Base-by-base conservation (phyloP, 768 basidiomycete species). In the Pleurotus citrinopileatus region DNA sequence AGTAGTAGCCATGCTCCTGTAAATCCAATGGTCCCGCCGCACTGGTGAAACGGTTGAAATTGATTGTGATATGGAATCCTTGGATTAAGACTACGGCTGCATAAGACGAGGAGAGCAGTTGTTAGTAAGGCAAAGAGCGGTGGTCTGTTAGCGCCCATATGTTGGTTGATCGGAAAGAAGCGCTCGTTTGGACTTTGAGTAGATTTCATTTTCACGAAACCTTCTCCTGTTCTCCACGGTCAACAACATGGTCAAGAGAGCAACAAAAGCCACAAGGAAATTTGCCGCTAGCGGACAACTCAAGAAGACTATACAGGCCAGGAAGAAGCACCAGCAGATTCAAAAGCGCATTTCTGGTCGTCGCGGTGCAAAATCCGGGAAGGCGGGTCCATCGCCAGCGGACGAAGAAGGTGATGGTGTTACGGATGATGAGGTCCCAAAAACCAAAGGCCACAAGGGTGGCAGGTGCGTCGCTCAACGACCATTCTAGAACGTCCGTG, bases 201-300 rank as follows among this genome's bases (percentile, higher is more conserved):
- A 34, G n/a, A 34, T 34, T 34, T 34, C 32, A n/a, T n/a, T n/a
- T n/a, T n/a, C n/a, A n/a, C n/a, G 19, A 25, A 10, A 43, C 27
- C 10, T 32, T 15, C 38, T 40, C 38, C 38, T 40, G 38, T 40
- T 40, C 13, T 32, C 29, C 27, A 8, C 19, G 12, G 12, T 47
- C 38, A 42, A 17, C 36, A 55, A 32, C 20, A 78, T 77, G 77
- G 75, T 71, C 9, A 75, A 71, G 61, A 92, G 89, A 60, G 81
- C 84, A 17, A 72, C 81, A 34, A 95, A 95, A 70, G 82, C 91
- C 0, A 88, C 89, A 9, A 85, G 87, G 65, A 94, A 95, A 72
- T 95, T 95, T 61, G 89, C 87, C 7, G 76, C 90, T 3, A 92
- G 89, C 55, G 95, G 95, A 1, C 86, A 89, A 64, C 82, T 98